Conservation (phyloP, 805 yeast genomes). For the Babjeviella inositovora region DNA sequence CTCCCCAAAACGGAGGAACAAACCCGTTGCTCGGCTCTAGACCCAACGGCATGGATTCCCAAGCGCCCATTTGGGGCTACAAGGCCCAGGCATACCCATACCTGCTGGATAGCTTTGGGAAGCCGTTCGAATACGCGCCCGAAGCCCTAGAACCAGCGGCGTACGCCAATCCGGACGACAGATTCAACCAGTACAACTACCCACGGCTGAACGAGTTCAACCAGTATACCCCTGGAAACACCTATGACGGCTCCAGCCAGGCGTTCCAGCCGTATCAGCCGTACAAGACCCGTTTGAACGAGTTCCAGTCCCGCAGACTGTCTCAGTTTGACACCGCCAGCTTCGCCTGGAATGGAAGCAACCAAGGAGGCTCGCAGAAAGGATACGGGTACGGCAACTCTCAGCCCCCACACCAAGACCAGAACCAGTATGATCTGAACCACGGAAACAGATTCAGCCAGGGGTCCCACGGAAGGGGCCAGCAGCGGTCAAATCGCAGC, state of each 20-base stretch:
- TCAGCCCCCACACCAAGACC: constrained; percentile 1
- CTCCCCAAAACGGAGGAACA: background rate
- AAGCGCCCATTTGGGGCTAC: constrained; percentile 3
- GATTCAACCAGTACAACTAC: constrained; percentile 5
- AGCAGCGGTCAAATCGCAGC: constrained; percentile 2
- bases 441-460: constrained; percentile 2
- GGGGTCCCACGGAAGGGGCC: constrained; percentile 1
- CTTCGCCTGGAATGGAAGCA: too few relatives aligned
- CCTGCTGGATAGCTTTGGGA: background rate
- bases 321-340: constrained; percentile 18
- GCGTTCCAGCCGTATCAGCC: constrained; percentile 11
- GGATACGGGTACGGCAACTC: constrained; percentile 4
- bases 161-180: background rate
- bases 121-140: background rate
- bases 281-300: constrained; percentile 16
- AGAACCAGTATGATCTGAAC: constrained; percentile 3
- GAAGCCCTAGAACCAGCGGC: constrained; percentile 8
- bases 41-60: constrained; percentile 1
- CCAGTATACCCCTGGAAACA: too few relatives aligned
- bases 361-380: too few relatives aligned
- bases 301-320: constrained; percentile 23
- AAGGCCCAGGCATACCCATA: constrained; percentile 2
- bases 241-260: constrained; percentile 14
- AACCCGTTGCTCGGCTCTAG: background rate
- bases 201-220: too few relatives aligned